Conservation (phyloP, 305 asterid genomes). For the Andrographis paniculata region DNA sequence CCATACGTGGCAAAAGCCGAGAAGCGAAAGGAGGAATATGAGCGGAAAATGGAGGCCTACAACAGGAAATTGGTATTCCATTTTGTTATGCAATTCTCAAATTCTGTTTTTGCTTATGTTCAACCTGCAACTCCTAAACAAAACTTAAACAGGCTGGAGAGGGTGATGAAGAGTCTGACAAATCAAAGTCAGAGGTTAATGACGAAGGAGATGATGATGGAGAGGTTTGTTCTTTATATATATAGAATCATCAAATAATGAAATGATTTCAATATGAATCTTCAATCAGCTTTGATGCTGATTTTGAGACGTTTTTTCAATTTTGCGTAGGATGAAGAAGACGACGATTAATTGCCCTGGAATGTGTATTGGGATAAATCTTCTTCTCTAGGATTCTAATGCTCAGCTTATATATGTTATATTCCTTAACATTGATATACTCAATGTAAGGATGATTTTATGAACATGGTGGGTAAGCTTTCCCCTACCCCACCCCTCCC, state of each 20-base stretch:
- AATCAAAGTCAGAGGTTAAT: slow-evolving; percentile 60
- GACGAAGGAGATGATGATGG: slow-evolving; percentile 45
- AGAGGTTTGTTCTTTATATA: slow-evolving; percentile 33
- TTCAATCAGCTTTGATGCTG: too few species aligned
- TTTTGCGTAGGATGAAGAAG: slow-evolving; percentile 17
- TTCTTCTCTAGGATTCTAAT: too few species aligned
- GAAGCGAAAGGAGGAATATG: slow-evolving; percentile 58
- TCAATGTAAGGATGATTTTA: too few species aligned
- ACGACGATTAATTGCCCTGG: slow-evolving; percentile 24
- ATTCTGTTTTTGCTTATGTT: too few species aligned
- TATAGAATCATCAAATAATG: too few species aligned
- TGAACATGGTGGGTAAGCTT: too few species aligned
- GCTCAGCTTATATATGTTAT: too few species aligned
- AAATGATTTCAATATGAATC: too few species aligned
- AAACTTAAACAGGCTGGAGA: slow-evolving; percentile 35
- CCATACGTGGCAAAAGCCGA: slow-evolving; percentile 45
- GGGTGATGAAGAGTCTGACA: slow-evolving; percentile 62
- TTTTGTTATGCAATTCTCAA: slow-evolving; percentile 3
- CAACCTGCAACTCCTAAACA: background rate
- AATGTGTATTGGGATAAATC: background rate
- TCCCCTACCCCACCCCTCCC: too few species aligned
- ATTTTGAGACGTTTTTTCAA: background rate
- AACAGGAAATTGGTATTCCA: slow-evolving; percentile 52
- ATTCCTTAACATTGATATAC: too few species aligned
- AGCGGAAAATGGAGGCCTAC: slow-evolving; percentile 51